Percentiles rank a stretch among this genome's conserved stretches.
Conservation (phyloP, 2,329 filamentous ascomycete species). For the Diatrype stigma region DNA sequence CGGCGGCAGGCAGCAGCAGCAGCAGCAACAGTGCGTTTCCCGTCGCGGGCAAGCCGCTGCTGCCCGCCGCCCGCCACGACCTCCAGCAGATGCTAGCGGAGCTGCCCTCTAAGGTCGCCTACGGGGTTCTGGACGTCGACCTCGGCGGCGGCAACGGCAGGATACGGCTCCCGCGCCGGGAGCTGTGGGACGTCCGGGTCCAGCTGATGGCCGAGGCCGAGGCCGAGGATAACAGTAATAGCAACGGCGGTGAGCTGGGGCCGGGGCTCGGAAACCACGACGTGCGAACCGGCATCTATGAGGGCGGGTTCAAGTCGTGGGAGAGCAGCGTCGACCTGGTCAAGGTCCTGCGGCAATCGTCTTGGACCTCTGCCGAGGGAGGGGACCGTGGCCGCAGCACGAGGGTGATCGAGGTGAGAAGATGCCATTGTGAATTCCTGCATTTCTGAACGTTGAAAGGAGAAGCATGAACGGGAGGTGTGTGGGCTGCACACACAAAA, state of each 20-base stretch:
- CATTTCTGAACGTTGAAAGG: slow-evolving; percentile 2
- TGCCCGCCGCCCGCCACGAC: slow-evolving; percentile 50
- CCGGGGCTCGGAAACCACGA: slow-evolving; percentile 63
- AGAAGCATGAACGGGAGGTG: too few species aligned
- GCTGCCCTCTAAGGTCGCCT: slow-evolving; percentile 72
- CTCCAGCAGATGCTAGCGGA: slow-evolving; percentile 47
- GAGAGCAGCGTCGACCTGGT: slow-evolving; percentile 80
- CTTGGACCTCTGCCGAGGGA: too few species aligned
- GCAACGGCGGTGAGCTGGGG: slow-evolving; percentile 34
- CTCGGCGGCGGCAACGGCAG: slow-evolving; percentile 54
- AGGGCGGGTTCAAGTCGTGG: slow-evolving; percentile 88
- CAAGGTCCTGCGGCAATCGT: slow-evolving; percentile 53
- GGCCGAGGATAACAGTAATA: slow-evolving; percentile 46
- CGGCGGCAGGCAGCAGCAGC: slow-evolving; percentile 21
- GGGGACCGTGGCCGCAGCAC: slow-evolving; percentile 33
- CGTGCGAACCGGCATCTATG: slow-evolving; percentile 77
- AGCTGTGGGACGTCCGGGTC: slow-evolving; percentile 76
- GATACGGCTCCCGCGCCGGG: slow-evolving; percentile 63
- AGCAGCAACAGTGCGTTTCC: slow-evolving; percentile 50
- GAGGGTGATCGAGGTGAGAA: slow-evolving; percentile 51
- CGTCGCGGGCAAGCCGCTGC: slow-evolving; percentile 55
- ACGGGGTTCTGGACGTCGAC: slow-evolving; percentile 55
- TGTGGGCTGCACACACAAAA: too few species aligned
- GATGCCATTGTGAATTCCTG: not conserved
- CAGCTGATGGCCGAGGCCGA: slow-evolving; percentile 79